These are phyloP conservation scores for Bjerkandera adusta DNA, from an alignment of 1,284 basidiomycete species.

Conservation along the genomic window DNA sequence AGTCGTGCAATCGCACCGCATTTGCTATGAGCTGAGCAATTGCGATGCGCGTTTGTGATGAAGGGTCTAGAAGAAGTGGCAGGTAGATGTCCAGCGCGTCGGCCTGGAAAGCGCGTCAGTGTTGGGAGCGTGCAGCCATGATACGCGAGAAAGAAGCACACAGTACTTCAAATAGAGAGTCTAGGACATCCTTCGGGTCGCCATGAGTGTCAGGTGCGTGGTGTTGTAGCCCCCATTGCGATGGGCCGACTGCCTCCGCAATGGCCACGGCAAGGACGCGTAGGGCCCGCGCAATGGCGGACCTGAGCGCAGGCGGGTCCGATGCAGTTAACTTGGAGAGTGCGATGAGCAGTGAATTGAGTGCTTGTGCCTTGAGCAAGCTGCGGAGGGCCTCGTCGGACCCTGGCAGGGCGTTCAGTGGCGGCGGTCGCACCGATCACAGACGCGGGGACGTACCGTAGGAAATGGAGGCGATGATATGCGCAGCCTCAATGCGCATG, in stretches of 20 bases:
- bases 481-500: conserved; percentile 66
- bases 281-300: conserved; percentile 59
- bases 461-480: conserved; percentile 69
- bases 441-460: conserved; percentile 43
- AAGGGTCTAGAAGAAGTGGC: conserved; percentile 50
- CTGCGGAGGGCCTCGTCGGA: conserved; percentile 57
- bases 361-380: conserved; percentile 54
- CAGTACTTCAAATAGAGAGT: conserved; percentile 57
- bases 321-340: conserved; percentile 42
- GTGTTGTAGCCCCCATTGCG: conserved; percentile 57
- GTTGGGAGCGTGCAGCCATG: not conserved
- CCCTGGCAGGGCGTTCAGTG: conserved; percentile 35
- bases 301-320: conserved; percentile 42
- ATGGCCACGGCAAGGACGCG: conserved; percentile 55
- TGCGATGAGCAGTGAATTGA: conserved; percentile 55
- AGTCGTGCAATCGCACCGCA: conserved; percentile 46
- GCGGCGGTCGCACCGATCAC: not conserved
- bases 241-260: conserved; percentile 64
- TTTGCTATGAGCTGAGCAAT: conserved; percentile 58
- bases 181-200: conserved; percentile 54
- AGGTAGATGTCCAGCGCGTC: conserved; percentile 66
- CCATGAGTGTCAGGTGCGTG: conserved; percentile 43
- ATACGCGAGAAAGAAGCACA: conserved; percentile 10
- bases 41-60: conserved; percentile 39
- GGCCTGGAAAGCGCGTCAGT: conserved; percentile 31